Percentiles rank a stretch among this genome's conserved stretches.
Conservation (phyloP, 2,329 filamentous ascomycete species). For the Sarocladium brachiariae region DNA sequence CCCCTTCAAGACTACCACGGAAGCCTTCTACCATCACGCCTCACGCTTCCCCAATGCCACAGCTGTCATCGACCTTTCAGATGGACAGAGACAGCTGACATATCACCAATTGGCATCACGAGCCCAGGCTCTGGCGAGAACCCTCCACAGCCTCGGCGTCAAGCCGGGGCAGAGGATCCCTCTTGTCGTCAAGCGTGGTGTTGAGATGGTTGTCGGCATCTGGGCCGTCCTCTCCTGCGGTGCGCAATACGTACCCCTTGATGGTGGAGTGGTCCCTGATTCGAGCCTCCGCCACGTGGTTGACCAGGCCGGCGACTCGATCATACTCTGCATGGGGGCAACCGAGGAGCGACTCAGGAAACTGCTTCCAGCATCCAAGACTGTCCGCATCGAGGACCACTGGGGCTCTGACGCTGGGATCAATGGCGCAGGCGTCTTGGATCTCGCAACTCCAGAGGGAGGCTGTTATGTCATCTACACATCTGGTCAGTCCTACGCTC, state of each 20-base stretch:
- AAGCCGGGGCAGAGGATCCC: slow-evolving; percentile 40
- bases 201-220: slow-evolving; percentile 52
- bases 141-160: slow-evolving; percentile 32
- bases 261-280: slow-evolving; percentile 46
- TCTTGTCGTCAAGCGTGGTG: slow-evolving; percentile 47
- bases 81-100: slow-evolving; percentile 28
- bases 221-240: slow-evolving; percentile 49
- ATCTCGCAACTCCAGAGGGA: slow-evolving; percentile 27
- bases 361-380: slow-evolving; percentile 18
- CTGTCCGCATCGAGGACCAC: slow-evolving; percentile 23
- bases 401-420: slow-evolving; percentile 3
- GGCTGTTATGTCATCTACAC: slow-evolving; percentile 48
- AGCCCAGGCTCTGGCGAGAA: slow-evolving; percentile 34
- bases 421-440: slow-evolving; percentile 16
- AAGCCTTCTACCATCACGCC: slow-evolving; percentile 32
- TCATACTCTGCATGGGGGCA: slow-evolving; percentile 40
- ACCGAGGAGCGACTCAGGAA: slow-evolving; percentile 26
- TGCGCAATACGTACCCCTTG: slow-evolving; percentile 53
- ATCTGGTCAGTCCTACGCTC: slow-evolving; percentile 33
- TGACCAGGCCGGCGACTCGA: slow-evolving; percentile 34
- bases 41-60: slow-evolving; percentile 27
- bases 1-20: slow-evolving; percentile 32
- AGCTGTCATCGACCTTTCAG: slow-evolving; percentile 32
- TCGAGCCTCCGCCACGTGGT: slow-evolving; percentile 42
- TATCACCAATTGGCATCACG: slow-evolving; percentile 37